phyloP scores from a whole-genome alignment of 2,329 filamentous ascomycete species.

The Colletotrichum neosansevieriae region DNA sequence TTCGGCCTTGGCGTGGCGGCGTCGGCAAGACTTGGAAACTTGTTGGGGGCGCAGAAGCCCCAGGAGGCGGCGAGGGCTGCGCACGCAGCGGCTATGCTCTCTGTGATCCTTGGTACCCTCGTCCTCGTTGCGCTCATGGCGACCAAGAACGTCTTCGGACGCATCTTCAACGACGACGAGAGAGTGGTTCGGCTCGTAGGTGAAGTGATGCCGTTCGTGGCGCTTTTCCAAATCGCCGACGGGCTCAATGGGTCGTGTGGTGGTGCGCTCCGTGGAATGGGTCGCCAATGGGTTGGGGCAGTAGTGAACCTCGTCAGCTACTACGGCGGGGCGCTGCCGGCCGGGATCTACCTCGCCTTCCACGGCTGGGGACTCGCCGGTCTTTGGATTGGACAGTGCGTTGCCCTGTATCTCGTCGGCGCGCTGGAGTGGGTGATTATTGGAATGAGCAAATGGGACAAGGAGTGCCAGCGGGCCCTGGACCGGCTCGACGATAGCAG shows the following conservation, averaged over 20 bases:
- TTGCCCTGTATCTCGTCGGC: constrained; percentile 84
- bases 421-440: constrained; percentile 84
- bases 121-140: constrained; percentile 78
- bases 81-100: constrained; percentile 80
- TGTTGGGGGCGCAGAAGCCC: constrained; percentile 77
- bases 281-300: constrained; percentile 86
- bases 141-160: constrained; percentile 78
- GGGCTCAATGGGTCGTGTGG: constrained; percentile 89
- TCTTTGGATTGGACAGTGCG: constrained; percentile 86
- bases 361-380: constrained; percentile 86
- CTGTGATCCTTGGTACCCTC: constrained; percentile 73
- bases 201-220: constrained; percentile 85
- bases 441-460: constrained; percentile 80
- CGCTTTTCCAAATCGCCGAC: constrained; percentile 90
- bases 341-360: constrained; percentile 88
- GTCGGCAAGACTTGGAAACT: constrained; percentile 81
- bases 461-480: constrained; percentile 78
- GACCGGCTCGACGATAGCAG: constrained; percentile 71
- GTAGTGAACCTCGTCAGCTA: constrained; percentile 86
- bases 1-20: constrained; percentile 89
- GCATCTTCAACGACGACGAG: constrained; percentile 84
- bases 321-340: constrained; percentile 82
- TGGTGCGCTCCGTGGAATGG: constrained; percentile 85
- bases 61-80: constrained; percentile 77
- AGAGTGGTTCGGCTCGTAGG: constrained; percentile 79